phyloP scores from a whole-genome alignment of 2,329 filamentous ascomycete genomes.

The Ophiostoma fasciatum region DNA sequence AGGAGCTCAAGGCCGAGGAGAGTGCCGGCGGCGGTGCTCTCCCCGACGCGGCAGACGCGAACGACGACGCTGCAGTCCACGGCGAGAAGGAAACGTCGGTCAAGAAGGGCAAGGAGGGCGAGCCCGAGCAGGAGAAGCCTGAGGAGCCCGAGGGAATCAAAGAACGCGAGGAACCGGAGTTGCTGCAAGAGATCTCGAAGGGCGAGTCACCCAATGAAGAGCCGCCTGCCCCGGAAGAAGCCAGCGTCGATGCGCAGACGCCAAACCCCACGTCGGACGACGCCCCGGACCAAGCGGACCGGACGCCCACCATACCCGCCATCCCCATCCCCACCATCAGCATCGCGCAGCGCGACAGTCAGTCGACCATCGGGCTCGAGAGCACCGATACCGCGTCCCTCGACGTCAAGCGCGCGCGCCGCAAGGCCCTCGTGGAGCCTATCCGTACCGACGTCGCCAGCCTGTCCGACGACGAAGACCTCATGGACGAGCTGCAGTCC shows the following conservation, averaged over 20 bases:
- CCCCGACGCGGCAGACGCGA: background rate
- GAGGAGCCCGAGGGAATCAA: too few species aligned
- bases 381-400: constrained; percentile 14
- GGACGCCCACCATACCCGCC: background rate
- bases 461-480: constrained; percentile 57
- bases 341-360: constrained; percentile 2
- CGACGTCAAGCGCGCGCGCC: constrained; percentile 19
- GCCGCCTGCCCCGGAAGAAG: too few species aligned
- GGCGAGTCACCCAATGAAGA: too few species aligned
- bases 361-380: constrained; percentile 1
- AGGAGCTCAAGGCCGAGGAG: too few species aligned
- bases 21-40: background rate
- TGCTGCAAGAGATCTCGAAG: too few species aligned
- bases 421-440: constrained; percentile 30
- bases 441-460: constrained; percentile 35
- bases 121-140: too few species aligned
- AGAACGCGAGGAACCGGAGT: too few species aligned
- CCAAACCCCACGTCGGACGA: constrained; percentile 5
- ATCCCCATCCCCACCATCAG: background rate
- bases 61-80: too few species aligned
- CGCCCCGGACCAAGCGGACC: constrained; percentile 4
- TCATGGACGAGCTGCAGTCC: constrained; percentile 73
- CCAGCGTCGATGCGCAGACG: too few species aligned
- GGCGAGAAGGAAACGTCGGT: too few species aligned
- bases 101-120: too few species aligned